Percentiles rank a stretch among this genome's conserved stretches.
Evolutionary conservation across 1,139 yeast species (phyloP).

Genomic region (Lodderomyces metapsilosis): DNA sequence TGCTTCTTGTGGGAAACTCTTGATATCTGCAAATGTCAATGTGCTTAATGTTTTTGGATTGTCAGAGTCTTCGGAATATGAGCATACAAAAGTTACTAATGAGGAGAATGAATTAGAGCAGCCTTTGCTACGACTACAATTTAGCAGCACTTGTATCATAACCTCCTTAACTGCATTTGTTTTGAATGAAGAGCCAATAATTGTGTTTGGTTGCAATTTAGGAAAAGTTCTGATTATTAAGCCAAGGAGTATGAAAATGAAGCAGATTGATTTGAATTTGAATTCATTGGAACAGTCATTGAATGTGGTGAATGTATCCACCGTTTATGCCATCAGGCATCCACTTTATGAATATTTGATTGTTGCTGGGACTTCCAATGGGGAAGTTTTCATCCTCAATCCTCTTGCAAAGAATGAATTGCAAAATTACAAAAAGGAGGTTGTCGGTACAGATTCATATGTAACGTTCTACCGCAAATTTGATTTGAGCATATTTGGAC

Average conservation of each 20-base stretch:
- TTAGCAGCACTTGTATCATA: slow-evolving; percentile 25
- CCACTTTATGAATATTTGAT: slow-evolving; percentile 32
- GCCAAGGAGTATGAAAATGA: slow-evolving; percentile 26
- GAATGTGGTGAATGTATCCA: slow-evolving; percentile 26
- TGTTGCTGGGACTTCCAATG: slow-evolving; percentile 41
- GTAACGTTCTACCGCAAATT: slow-evolving; percentile 40
- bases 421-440: slow-evolving; percentile 23
- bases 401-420: slow-evolving; percentile 19
- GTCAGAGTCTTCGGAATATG: slow-evolving; percentile 23
- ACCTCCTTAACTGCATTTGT: slow-evolving; percentile 32
- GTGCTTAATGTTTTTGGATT: slow-evolving; percentile 37
- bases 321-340: slow-evolving; percentile 32
- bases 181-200: slow-evolving; percentile 22
- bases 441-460: slow-evolving; percentile 33
- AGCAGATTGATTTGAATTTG: slow-evolving; percentile 25
- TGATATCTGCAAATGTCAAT: slow-evolving; percentile 37
- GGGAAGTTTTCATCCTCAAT: slow-evolving; percentile 38
- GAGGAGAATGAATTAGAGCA: slow-evolving; percentile 25
- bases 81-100: slow-evolving; percentile 10
- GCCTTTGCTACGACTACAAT: slow-evolving; percentile 35
- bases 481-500: slow-evolving; percentile 33
- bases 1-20: slow-evolving; percentile 17
- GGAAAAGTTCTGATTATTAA: slow-evolving; percentile 36
- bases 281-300: slow-evolving; percentile 14
- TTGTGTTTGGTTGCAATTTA: slow-evolving; percentile 36